Percentiles rank a stretch among this genome's conserved stretches.
These are phyloP conservation scores for Mortierella sp. DNA, from an alignment of 371 early-diverging fungal genomes.

Conservation along the genomic window DNA sequence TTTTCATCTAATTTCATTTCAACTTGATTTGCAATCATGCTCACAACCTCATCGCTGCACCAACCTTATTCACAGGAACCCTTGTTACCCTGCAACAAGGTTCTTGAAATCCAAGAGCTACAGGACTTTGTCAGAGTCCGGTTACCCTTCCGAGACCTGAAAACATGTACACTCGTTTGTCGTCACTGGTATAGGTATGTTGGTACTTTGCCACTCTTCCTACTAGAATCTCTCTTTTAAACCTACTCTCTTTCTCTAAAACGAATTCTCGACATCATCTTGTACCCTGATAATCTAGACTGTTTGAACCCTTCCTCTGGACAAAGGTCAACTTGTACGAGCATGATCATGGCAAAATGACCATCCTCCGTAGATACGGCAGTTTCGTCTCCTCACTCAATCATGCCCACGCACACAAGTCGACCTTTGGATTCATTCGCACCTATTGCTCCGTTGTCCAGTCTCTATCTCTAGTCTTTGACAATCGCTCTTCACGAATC, in stretches of 20 bases:
- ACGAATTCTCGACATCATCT: too few relatives aligned
- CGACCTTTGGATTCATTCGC: conserved; percentile 18
- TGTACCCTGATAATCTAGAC: background rate
- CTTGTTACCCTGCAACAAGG: conserved; percentile 12
- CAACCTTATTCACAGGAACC: background rate
- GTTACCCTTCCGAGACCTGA: conserved; percentile 29
- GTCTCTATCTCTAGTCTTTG: conserved; percentile 9
- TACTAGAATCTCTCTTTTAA: too few relatives aligned
- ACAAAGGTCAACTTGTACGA: conserved; percentile 13
- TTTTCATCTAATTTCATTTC: background rate
- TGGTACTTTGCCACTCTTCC: too few relatives aligned
- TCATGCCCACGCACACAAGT: conserved; percentile 15
- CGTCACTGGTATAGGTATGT: conserved; percentile 30
- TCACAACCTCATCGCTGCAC: background rate
- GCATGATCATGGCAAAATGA: conserved; percentile 7
- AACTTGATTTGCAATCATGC: too few relatives aligned
- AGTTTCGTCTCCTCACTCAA: conserved; percentile 9
- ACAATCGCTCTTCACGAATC: conserved; percentile 18
- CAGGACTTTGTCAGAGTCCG: conserved; percentile 56
- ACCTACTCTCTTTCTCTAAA: background rate
- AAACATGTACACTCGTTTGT: conserved; percentile 26
- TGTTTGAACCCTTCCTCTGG: conserved; percentile 26
- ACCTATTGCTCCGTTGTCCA: conserved; percentile 17
- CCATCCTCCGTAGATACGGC: conserved; percentile 25
- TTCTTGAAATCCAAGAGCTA: conserved; percentile 51